Evolutionary conservation across 805 yeast genomes (phyloP).

Genomic region (Candida michaelii): DNA sequence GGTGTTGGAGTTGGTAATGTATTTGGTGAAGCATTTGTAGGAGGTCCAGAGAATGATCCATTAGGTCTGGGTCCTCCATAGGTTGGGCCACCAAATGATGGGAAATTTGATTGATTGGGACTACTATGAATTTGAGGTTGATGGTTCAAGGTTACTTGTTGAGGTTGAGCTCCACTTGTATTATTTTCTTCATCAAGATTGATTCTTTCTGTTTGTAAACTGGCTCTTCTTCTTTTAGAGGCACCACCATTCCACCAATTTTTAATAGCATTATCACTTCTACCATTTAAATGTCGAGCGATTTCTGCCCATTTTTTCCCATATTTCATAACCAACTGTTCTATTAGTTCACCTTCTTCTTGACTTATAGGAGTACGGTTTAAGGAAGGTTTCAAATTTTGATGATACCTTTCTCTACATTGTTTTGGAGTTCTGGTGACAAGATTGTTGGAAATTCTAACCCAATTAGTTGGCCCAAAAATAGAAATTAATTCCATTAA

Average conservation of each 20-base stretch:
- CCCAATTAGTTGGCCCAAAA: conserved; percentile 88
- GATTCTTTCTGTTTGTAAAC: conserved; percentile 9
- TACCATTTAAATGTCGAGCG: conserved; percentile 80
- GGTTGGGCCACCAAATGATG: too few relatives aligned
- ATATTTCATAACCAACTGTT: conserved; percentile 70
- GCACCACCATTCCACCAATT: conserved; percentile 98
- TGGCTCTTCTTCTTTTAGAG: conserved; percentile 66
- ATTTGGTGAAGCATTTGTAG: neutral
- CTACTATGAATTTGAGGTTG: too few relatives aligned
- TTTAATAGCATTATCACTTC: conserved; percentile 88
- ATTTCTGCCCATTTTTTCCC: conserved; percentile 96
- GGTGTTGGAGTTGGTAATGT: neutral
- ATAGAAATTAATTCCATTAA: conserved; percentile 65
- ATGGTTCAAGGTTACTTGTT: too few relatives aligned
- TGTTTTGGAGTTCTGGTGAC: conserved; percentile 86
- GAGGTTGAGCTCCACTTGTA: neutral
- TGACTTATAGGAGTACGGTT: conserved; percentile 80
- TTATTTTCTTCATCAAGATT: neutral
- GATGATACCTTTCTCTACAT: conserved; percentile 89
- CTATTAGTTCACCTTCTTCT: conserved; percentile 82
- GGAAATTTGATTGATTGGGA: too few relatives aligned
- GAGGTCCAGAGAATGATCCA: conserved; percentile 1
- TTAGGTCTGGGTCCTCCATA: neutral
- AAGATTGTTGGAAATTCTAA: conserved; percentile 69
- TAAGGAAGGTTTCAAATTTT: conserved; percentile 81